A percentile compares a stretch with the other conserved stretches of the same genome.
Evolutionary conservation across 2,329 filamentous ascomycete genomes (phyloP).

Genomic region (Trichocomaceae sp.): DNA sequence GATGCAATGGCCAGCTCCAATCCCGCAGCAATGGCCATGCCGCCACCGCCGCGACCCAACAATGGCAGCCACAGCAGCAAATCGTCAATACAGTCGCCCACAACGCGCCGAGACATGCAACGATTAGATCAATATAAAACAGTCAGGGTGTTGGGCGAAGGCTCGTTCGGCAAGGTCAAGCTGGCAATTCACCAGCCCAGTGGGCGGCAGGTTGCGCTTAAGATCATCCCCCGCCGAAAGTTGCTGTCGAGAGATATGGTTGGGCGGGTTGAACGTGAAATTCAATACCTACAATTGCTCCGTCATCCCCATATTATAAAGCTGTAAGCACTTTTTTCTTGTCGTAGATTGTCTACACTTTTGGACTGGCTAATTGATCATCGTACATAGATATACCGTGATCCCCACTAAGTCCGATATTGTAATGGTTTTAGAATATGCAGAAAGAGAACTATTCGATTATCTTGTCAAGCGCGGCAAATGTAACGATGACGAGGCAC

Average conservation of each 20-base stretch:
- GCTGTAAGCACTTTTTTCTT: slow-evolving; percentile 55
- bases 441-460: slow-evolving; percentile 92
- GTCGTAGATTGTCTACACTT: neutral
- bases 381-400: slow-evolving; percentile 68
- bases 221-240: slow-evolving; percentile 95
- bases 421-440: slow-evolving; percentile 98
- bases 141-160: slow-evolving; percentile 84
- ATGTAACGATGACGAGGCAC: slow-evolving; percentile 85
- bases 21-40: slow-evolving; percentile 33
- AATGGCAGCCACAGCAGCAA: neutral
- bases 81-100: slow-evolving; percentile 37
- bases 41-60: slow-evolving; percentile 29
- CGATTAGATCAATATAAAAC: slow-evolving; percentile 89
- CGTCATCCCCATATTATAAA: slow-evolving; percentile 99
- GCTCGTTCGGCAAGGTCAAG: slow-evolving; percentile 98
- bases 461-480: slow-evolving; percentile 93
- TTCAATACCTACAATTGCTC: slow-evolving; percentile 92
- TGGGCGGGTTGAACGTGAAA: slow-evolving; percentile 92
- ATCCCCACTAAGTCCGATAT: slow-evolving; percentile 93
- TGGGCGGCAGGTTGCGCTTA: slow-evolving; percentile 90
- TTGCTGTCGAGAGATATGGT: slow-evolving; percentile 97
- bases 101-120: slow-evolving; percentile 59
- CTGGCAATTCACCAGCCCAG: slow-evolving; percentile 87
- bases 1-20: slow-evolving; percentile 21
- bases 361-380: slow-evolving; percentile 16